Evolutionary conservation across 176 grass and related monocot species (phyloP).

Genomic region (Triticum monococcum): DNA sequence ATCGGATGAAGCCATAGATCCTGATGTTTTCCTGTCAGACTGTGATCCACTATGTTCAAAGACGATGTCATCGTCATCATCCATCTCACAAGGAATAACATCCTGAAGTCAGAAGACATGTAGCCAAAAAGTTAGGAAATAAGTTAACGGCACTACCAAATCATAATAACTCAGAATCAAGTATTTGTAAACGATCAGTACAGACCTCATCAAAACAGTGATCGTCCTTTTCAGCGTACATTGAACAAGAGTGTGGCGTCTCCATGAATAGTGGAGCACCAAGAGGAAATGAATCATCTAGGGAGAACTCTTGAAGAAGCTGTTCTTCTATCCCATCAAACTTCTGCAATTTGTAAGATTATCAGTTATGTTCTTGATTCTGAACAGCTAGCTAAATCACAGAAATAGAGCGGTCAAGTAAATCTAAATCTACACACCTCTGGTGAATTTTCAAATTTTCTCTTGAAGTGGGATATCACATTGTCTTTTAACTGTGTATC

Average conservation of each 20-base stretch:
- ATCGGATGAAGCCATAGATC: slow-evolving; percentile 61
- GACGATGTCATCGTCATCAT: slow-evolving; percentile 68
- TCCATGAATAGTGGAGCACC: slow-evolving; percentile 81
- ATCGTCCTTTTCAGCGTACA: slow-evolving; percentile 54
- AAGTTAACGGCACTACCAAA: not conserved
- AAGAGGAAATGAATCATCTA: slow-evolving; percentile 85
- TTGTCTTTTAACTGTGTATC: slow-evolving; percentile 70
- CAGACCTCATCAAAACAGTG: slow-evolving; percentile 72
- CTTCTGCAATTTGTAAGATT: slow-evolving; percentile 44
- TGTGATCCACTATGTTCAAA: slow-evolving; percentile 72
- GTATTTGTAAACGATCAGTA: slow-evolving; percentile 28
- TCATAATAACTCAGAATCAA: slow-evolving; percentile 7
- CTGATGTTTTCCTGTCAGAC: slow-evolving; percentile 72
- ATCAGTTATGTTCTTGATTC: slow-evolving; percentile 10
- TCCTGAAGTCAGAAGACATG: slow-evolving; percentile 55
- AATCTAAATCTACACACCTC: slow-evolving; percentile 59
- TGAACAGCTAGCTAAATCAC: slow-evolving; percentile 23
- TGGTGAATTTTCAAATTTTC: slow-evolving; percentile 63
- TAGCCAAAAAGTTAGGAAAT: slow-evolving; percentile 25
- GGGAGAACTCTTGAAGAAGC: slow-evolving; percentile 79
- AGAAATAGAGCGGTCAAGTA: not conserved
- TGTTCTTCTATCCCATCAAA: slow-evolving; percentile 64
- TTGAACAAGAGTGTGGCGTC: slow-evolving; percentile 58
- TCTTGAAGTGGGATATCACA: slow-evolving; percentile 54
- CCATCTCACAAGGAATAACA: slow-evolving; percentile 59